Percentiles rank a stretch among this genome's conserved stretches.
Evolutionary conservation across 2,329 filamentous ascomycete species (phyloP).

Genomic region (Parastagonospora avenae): DNA sequence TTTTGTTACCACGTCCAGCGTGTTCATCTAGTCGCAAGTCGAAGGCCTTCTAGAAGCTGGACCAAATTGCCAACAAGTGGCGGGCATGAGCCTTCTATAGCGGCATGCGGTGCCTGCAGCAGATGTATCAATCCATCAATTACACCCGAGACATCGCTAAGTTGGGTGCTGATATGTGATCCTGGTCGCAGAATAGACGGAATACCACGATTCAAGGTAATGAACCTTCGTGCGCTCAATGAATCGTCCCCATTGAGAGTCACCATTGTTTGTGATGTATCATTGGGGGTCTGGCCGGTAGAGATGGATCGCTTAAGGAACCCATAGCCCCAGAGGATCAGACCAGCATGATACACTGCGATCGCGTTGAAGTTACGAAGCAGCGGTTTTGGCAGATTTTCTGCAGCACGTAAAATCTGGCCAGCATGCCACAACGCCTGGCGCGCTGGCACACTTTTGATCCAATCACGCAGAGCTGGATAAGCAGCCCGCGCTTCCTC

Average conservation of each 20-base stretch:
- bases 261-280: conserved; percentile 17
- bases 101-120: conserved; percentile 58
- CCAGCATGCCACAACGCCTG: conserved; percentile 71
- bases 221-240: conserved; percentile 61
- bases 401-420: conserved; percentile 67
- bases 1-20: background rate
- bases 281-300: conserved; percentile 38
- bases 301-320: conserved; percentile 51
- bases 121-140: conserved; percentile 65
- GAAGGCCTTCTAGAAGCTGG: conserved; percentile 66
- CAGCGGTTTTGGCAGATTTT: conserved; percentile 57
- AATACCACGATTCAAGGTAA: conserved; percentile 60
- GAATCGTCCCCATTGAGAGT: conserved; percentile 64
- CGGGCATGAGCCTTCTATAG: conserved; percentile 47
- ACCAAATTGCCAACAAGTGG: conserved; percentile 72
- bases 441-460: conserved; percentile 59
- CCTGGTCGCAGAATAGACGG: conserved; percentile 53
- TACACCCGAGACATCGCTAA: conserved; percentile 63
- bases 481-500: conserved; percentile 67
- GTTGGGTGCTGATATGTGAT: conserved; percentile 29
- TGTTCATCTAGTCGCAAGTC: conserved; percentile 52
- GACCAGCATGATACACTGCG: conserved; percentile 69
- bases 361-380: conserved; percentile 71
- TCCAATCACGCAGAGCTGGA: conserved; percentile 64
- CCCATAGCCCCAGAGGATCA: conserved; percentile 73